These are phyloP conservation scores for Aspergillus pseudoterreus DNA, from an alignment of 2,329 filamentous ascomycete species.

Conservation along the genomic window DNA sequence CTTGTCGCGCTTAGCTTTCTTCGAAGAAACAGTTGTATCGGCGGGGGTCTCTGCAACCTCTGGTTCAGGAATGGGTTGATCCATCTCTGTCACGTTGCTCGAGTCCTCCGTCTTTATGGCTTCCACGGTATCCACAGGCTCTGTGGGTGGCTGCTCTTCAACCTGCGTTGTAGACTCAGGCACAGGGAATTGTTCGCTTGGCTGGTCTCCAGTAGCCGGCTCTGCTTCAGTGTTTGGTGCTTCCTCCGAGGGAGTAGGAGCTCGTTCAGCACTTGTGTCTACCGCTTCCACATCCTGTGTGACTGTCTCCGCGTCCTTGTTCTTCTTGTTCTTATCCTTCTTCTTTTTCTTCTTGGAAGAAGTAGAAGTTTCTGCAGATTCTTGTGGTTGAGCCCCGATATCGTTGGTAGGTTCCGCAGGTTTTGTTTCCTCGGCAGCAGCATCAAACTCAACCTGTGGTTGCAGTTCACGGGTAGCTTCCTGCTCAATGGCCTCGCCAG, in stretches of 20 bases:
- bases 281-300: conserved; percentile 9
- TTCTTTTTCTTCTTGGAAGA: conserved; percentile 30
- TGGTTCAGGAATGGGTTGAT: neutral
- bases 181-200: conserved; percentile 1
- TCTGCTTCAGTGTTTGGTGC: neutral
- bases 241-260: neutral
- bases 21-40: conserved; percentile 10
- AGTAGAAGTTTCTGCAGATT: conserved; percentile 11
- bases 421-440: neutral
- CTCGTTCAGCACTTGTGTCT: neutral
- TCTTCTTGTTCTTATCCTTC: conserved; percentile 36
- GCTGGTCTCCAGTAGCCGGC: neutral
- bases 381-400: neutral
- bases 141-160: neutral
- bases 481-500: no score
- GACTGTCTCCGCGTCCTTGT: conserved; percentile 14
- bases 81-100: neutral
- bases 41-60: conserved; percentile 10
- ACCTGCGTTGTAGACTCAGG: neutral
- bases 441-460: neutral
- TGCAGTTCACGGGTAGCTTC: no score
- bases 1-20: conserved; percentile 25
- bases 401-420: no score
- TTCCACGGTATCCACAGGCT: neutral
- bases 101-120: neutral